Conservation (phyloP, 2,329 filamentous ascomycete genomes). For the Pyricularia sp. region DNA sequence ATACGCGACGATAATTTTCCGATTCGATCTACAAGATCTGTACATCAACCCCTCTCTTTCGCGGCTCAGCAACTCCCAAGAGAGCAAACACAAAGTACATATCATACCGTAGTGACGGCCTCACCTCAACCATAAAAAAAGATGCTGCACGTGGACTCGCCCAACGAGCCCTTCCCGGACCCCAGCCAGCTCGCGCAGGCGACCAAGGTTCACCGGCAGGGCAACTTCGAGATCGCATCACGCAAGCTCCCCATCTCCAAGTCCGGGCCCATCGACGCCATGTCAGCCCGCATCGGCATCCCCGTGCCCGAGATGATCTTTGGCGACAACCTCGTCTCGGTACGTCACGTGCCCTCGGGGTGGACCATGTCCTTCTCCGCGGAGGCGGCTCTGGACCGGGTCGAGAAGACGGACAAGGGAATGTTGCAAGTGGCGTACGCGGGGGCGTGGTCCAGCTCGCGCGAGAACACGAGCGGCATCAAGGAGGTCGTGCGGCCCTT, state of each 20-base stretch:
- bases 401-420: conserved; percentile 85
- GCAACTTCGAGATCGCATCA: conserved; percentile 65
- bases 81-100: neutral
- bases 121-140: neutral
- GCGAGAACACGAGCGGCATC: conserved; percentile 74
- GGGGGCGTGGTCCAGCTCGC: conserved; percentile 63
- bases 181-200: conserved; percentile 39
- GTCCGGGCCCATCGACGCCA: conserved; percentile 76
- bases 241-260: conserved; percentile 95
- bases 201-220: conserved; percentile 48
- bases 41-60: neutral
- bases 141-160: conserved; percentile 24
- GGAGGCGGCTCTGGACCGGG: conserved; percentile 76
- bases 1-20: neutral
- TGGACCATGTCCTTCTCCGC: conserved; percentile 80
- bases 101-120: no score
- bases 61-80: neutral
- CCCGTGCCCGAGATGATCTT: conserved; percentile 98
- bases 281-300: conserved; percentile 72
- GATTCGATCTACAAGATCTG: neutral
- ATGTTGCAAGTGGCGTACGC: conserved; percentile 96
- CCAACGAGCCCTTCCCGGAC: conserved; percentile 46
- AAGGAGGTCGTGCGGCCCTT: conserved; percentile 92
- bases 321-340: conserved; percentile 77
- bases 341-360: conserved; percentile 63